phyloP scores from a whole-genome alignment of 192 early-diverging fungal genomes.

The Entomortierella lignicola region DNA sequence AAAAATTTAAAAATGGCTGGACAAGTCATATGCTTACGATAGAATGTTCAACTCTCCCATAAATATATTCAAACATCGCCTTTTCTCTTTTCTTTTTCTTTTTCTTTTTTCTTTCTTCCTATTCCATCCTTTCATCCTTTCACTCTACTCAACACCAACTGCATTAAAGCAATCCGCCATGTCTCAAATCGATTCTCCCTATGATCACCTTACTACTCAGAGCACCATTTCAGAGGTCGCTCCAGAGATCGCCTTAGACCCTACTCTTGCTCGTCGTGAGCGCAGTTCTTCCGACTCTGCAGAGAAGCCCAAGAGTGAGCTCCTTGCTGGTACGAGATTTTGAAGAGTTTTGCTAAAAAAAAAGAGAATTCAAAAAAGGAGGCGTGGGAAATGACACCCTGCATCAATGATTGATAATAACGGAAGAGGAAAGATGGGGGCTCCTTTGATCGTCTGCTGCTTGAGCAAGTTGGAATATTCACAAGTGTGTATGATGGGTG shows the following conservation, averaged over 20 bases:
- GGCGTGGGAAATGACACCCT: neutral
- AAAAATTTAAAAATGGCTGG: too few species aligned
- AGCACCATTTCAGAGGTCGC: slow-evolving; percentile 38
- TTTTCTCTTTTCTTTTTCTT: slow-evolving; percentile 5
- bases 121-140: neutral
- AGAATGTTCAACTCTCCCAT: too few species aligned
- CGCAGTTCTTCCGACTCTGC: slow-evolving; percentile 42
- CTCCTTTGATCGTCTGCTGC: too few species aligned
- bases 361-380: too few species aligned
- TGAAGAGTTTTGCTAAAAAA: neutral
- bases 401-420: too few species aligned
- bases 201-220: slow-evolving; percentile 19
- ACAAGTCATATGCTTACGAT: too few species aligned
- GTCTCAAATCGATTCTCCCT: slow-evolving; percentile 25
- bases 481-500: too few species aligned
- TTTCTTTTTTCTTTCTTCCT: slow-evolving; percentile 4
- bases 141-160: neutral
- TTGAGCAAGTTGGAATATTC: too few species aligned
- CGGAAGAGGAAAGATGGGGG: neutral
- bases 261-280: slow-evolving; percentile 33
- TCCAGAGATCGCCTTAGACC: slow-evolving; percentile 1
- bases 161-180: slow-evolving; percentile 14
- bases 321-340: slow-evolving; percentile 11
- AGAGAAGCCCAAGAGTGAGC: slow-evolving; percentile 17
- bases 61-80: neutral